phyloP scores from a whole-genome alignment of 2,329 filamentous ascomycete species.

The Colletotrichum navitas region DNA sequence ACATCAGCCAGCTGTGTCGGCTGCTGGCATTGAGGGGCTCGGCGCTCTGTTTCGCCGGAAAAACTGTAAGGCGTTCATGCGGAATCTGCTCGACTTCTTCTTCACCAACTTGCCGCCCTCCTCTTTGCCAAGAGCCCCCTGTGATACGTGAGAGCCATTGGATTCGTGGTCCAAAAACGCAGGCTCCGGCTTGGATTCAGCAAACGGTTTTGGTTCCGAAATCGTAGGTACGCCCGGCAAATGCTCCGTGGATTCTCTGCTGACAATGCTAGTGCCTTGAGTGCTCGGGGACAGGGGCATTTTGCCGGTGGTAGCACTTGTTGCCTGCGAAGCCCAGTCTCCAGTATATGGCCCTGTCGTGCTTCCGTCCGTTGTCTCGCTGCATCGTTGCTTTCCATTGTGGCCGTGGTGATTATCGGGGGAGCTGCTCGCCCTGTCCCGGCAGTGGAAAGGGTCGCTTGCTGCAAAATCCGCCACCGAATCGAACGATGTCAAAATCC shows the following conservation, averaged over 20 bases:
- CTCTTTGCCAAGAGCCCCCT: slow-evolving; percentile 60
- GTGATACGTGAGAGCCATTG: slow-evolving; percentile 47
- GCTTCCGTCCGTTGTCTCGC: slow-evolving; percentile 73
- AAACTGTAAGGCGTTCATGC: slow-evolving; percentile 71
- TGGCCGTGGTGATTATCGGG: slow-evolving; percentile 55
- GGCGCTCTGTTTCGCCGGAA: slow-evolving; percentile 64
- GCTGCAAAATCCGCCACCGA: slow-evolving; percentile 61
- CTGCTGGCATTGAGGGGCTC: slow-evolving; percentile 50
- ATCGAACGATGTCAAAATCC: slow-evolving; percentile 59
- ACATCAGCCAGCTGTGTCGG: slow-evolving; percentile 48
- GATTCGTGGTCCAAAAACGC: slow-evolving; percentile 37
- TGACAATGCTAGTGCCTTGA: slow-evolving; percentile 74
- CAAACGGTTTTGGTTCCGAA: slow-evolving; percentile 53
- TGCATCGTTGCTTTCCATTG: slow-evolving; percentile 66
- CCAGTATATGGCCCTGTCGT: slow-evolving; percentile 65
- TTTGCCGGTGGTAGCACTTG: slow-evolving; percentile 73
- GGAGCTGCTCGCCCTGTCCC: slow-evolving; percentile 49
- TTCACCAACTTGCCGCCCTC: slow-evolving; percentile 63
- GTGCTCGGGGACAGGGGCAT: slow-evolving; percentile 75
- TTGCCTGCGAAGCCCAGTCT: slow-evolving; percentile 74
- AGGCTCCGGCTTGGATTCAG: slow-evolving; percentile 24
- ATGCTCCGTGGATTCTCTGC: slow-evolving; percentile 68
- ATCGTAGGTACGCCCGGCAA: slow-evolving; percentile 59
- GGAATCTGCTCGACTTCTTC: slow-evolving; percentile 74
- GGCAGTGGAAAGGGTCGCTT: slow-evolving; percentile 62